Conservation (phyloP, 495 filamentous ascomycete genomes). For the Penicillium cosmopolitanum region DNA sequence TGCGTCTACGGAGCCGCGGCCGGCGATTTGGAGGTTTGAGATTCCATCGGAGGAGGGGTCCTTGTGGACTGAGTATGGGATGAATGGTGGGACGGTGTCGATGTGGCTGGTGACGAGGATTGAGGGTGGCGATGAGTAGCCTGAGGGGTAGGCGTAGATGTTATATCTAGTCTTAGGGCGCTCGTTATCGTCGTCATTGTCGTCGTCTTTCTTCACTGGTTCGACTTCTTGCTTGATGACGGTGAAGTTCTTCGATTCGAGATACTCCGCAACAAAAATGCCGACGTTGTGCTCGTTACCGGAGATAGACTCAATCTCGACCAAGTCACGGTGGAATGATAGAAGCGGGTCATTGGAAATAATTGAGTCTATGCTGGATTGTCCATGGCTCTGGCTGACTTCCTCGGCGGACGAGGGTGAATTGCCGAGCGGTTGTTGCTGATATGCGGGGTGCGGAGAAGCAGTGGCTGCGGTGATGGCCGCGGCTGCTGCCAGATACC, state of each 20-base stretch:
- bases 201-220: constrained; percentile 22
- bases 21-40: constrained; percentile 57
- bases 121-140: constrained; percentile 53
- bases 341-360: constrained; percentile 60
- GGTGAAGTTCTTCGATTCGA: constrained; percentile 65
- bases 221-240: constrained; percentile 63
- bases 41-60: constrained; percentile 23
- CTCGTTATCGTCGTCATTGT: constrained; percentile 8
- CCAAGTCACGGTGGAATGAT: constrained; percentile 73
- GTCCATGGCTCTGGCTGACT: constrained; percentile 2
- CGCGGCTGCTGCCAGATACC: constrained; percentile 27
- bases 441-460: constrained; percentile 41
- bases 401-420: constrained; percentile 6
- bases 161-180: constrained; percentile 61
- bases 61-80: constrained; percentile 49
- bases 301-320: constrained; percentile 77
- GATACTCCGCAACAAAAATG: constrained; percentile 67
- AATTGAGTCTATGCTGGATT: constrained; percentile 24
- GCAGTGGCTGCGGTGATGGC: constrained; percentile 27
- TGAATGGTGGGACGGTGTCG: constrained; percentile 70
- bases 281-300: constrained; percentile 71
- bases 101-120: constrained; percentile 79
- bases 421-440: constrained; percentile 25
- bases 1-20: constrained; percentile 86
- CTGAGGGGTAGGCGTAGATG: constrained; percentile 74